Evolutionary conservation across 202 grass and related monocot species (phyloP).

Genomic region (Saccharum hybrid): DNA sequence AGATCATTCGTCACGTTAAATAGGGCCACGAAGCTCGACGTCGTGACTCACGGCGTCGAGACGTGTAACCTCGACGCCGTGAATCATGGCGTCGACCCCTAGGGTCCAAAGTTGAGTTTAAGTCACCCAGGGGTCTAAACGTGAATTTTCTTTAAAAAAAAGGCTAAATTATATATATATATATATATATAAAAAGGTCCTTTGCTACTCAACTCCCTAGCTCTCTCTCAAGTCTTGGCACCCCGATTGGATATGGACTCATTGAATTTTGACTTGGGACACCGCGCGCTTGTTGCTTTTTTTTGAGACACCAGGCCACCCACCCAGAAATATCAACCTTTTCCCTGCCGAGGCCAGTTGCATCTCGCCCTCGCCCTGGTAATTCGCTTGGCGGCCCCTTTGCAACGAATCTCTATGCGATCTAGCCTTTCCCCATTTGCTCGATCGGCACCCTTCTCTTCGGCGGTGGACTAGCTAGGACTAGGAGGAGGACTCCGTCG

Average conservation of each 20-base stretch:
- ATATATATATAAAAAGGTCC: no score
- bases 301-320: constrained; percentile 24
- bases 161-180: no score
- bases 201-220: no score
- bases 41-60: no score
- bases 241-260: background rate
- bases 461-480: background rate
- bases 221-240: background rate
- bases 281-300: background rate
- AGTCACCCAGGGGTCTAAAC: no score
- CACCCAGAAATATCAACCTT: constrained; percentile 5
- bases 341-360: background rate
- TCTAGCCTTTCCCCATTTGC: constrained; percentile 52
- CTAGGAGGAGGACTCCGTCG: background rate
- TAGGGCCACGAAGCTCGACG: no score
- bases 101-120: no score
- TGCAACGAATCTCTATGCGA: constrained; percentile 41
- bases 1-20: no score
- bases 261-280: background rate
- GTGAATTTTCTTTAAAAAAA: no score
- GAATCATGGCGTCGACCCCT: no score
- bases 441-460: background rate
- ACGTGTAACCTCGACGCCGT: no score
- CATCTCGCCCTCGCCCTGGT: background rate
- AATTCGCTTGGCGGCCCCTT: background rate